A percentile compares a stretch with the other conserved stretches of the same genome.
These are phyloP conservation scores for Umbelopsis sp. DNA, from an alignment of 192 early-diverging fungal genomes.

Conservation along the genomic window DNA sequence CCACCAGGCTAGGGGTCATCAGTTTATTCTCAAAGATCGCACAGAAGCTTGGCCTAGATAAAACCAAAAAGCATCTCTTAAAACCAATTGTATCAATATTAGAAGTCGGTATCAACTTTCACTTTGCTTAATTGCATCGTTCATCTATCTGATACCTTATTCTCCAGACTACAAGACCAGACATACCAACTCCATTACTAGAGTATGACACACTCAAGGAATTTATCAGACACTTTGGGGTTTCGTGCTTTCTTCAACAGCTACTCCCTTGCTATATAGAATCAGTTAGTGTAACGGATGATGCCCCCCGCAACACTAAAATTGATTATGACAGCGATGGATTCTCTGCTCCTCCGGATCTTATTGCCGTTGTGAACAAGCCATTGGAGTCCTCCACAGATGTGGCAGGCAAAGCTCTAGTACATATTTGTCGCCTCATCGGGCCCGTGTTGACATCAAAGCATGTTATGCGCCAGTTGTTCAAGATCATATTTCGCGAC, in stretches of 20 bases:
- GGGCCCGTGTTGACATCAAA: conserved; percentile 61
- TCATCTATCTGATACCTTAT: neutral
- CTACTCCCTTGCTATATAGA: conserved; percentile 61
- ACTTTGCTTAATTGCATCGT: neutral
- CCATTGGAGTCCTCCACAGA: conserved; percentile 22
- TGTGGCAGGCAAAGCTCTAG: conserved; percentile 50
- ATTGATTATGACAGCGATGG: conserved; percentile 29
- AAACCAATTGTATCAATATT: conserved; percentile 63
- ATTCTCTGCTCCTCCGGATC: neutral
- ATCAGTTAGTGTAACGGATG: conserved; percentile 49
- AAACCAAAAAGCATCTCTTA: conserved; percentile 49
- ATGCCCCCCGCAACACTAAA: conserved; percentile 3
- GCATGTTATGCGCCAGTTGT: conserved; percentile 57
- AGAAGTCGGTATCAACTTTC: conserved; percentile 42
- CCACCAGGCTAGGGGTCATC: conserved; percentile 49
- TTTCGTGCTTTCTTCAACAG: conserved; percentile 56
- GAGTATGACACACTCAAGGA: conserved; percentile 40
- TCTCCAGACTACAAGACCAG: conserved; percentile 48
- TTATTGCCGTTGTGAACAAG: conserved; percentile 24
- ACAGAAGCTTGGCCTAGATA: conserved; percentile 51
- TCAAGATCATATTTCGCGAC: conserved; percentile 54
- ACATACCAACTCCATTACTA: conserved; percentile 50
- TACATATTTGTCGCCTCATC: conserved; percentile 54
- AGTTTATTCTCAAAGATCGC: conserved; percentile 57
- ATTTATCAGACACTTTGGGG: conserved; percentile 53